Conservation (phyloP, 306 rosid genomes). For the Citrullus colocynthis region DNA sequence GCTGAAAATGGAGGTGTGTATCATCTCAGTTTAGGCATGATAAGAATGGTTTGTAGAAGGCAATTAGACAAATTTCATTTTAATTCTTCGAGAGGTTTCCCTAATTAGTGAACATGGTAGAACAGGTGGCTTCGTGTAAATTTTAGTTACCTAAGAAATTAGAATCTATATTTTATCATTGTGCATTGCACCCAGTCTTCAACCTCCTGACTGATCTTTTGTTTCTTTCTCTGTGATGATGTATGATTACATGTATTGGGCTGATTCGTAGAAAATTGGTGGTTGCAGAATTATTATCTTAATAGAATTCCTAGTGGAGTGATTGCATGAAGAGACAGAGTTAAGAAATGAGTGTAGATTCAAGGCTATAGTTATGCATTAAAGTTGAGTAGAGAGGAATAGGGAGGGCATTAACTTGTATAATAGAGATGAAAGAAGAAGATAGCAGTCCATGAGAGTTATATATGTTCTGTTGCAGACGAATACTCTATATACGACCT, state of each 20-base stretch:
- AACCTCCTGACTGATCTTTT: background rate
- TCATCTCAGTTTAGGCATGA: background rate
- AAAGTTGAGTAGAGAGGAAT: background rate
- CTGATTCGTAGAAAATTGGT: background rate
- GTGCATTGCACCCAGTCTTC: background rate
- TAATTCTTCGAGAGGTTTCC: background rate
- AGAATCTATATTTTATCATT: background rate
- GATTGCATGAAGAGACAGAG: background rate
- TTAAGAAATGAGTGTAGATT: background rate
- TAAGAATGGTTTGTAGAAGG: background rate
- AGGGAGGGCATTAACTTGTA: background rate
- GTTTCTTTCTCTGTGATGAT: background rate
- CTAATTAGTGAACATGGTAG: background rate
- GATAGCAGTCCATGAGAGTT: background rate
- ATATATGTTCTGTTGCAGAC: background rate
- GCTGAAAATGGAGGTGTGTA: slow-evolving; percentile 39
- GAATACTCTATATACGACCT: background rate
- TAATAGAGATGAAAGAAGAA: background rate
- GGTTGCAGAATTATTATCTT: background rate
- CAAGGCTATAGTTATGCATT: background rate
- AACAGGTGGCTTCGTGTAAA: background rate
- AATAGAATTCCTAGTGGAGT: background rate
- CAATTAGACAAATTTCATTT: background rate
- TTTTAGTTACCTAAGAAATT: background rate
- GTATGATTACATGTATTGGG: background rate